phyloP scores from a whole-genome alignment of 345 rosid species.

The Sapria himalayana region DNA sequence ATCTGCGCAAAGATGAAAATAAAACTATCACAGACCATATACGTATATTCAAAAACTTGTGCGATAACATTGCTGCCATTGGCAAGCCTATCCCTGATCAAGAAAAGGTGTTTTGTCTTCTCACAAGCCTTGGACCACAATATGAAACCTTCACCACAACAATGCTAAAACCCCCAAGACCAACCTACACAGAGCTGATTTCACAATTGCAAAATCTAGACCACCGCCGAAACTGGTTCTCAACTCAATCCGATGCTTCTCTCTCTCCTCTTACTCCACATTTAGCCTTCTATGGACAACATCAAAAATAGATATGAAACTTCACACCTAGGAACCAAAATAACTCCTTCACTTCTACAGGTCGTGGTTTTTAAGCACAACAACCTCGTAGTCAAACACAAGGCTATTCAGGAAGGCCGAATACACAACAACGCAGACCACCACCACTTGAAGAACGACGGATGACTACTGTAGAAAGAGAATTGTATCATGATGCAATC shows the following conservation, averaged over 20 bases:
- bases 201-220: not conserved
- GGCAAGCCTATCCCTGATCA: not conserved
- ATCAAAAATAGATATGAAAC: not conserved
- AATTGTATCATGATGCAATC: not conserved
- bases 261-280: no score
- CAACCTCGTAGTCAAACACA: not conserved
- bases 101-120: constrained; percentile 3
- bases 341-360: not conserved
- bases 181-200: not conserved
- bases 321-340: not conserved
- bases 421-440: not conserved
- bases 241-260: no score
- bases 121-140: not conserved
- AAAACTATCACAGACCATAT: not conserved
- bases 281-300: not conserved
- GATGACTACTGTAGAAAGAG: no score
- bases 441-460: no score
- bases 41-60: not conserved
- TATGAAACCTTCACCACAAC: constrained; percentile 6
- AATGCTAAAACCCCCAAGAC: not conserved
- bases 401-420: no score
- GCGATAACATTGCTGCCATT: not conserved
- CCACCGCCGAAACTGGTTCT: no score
- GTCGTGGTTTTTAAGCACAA: not conserved
- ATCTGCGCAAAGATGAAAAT: not conserved